These are phyloP conservation scores for Colletotrichum navitas DNA, from an alignment of 2,329 filamentous ascomycete genomes.

Conservation along the genomic window DNA sequence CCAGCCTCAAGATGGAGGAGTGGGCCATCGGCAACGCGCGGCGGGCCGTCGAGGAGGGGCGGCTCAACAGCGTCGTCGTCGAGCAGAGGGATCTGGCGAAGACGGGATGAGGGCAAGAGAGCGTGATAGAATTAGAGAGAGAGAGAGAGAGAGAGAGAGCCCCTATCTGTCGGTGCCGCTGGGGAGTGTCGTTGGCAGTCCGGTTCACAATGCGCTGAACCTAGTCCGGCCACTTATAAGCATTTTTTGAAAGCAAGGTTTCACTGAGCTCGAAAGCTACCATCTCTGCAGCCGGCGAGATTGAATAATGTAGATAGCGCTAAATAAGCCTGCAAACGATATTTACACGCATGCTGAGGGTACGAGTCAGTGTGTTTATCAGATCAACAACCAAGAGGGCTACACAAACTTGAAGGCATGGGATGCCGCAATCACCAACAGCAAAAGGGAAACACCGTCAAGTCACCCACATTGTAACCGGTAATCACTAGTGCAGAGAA, in stretches of 20 bases:
- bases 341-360: not conserved
- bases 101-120: not conserved
- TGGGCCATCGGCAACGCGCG: slow-evolving; percentile 80
- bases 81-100: slow-evolving; percentile 67
- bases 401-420: not conserved
- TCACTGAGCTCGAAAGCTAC: not conserved
- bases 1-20: slow-evolving; percentile 77
- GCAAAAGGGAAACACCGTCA: not conserved
- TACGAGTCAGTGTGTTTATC: not conserved
- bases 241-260: not conserved
- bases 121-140: no score
- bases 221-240: not conserved
- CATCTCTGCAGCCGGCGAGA: not conserved
- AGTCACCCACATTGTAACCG: not conserved
- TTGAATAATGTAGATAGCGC: not conserved
- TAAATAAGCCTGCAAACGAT: not conserved
- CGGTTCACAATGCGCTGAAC: not conserved
- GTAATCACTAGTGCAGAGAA: not conserved
- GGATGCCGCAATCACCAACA: not conserved
- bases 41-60: slow-evolving; percentile 71
- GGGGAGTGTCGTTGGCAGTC: not conserved
- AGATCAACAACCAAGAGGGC: not conserved
- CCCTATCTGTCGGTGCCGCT: not conserved
- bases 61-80: slow-evolving; percentile 76
- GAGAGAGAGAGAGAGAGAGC: not conserved